A percentile compares a stretch with the other conserved stretches of the same genome.
Conservation (phyloP, 140 eudicot genomes). For the Stevia rebaudiana region DNA sequence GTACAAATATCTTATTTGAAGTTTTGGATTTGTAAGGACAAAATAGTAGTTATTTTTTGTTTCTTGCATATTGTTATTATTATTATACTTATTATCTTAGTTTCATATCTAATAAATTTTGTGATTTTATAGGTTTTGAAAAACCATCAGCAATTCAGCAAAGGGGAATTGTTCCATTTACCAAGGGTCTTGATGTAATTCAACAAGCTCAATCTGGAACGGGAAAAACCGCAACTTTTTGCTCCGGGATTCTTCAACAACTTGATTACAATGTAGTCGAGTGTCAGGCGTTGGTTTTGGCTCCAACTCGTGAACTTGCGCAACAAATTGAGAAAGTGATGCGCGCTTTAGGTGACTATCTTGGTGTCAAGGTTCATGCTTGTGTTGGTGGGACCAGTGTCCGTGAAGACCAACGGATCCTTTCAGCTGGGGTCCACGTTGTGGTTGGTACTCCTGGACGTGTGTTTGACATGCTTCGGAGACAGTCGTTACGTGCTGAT, state of each 20-base stretch:
- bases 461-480: conserved; percentile 73
- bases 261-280: conserved; percentile 42
- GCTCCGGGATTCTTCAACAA: conserved; percentile 62
- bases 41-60: too few relatives aligned
- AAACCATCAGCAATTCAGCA: conserved; percentile 90
- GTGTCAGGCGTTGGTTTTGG: conserved; percentile 59
- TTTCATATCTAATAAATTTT: neutral
- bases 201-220: conserved; percentile 96
- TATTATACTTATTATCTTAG: too few relatives aligned
- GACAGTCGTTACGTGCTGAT: conserved; percentile 73
- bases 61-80: too few relatives aligned
- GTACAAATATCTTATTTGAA: neutral
- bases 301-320: conserved; percentile 65
- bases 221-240: conserved; percentile 66
- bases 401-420: conserved; percentile 77
- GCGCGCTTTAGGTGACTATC: conserved; percentile 53
- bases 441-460: conserved; percentile 94
- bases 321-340: conserved; percentile 61
- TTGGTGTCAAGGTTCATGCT: conserved; percentile 37
- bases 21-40: neutral
- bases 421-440: conserved; percentile 78
- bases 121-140: conserved; percentile 57
- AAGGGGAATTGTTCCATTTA: conserved; percentile 85
- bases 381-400: conserved; percentile 50
- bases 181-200: conserved; percentile 87